Evolutionary conservation across 352 stramenopile species (phyloP), one percentile per base, ranked within the genome.

Genomic region (Globisporangium radiosum): DNA sequence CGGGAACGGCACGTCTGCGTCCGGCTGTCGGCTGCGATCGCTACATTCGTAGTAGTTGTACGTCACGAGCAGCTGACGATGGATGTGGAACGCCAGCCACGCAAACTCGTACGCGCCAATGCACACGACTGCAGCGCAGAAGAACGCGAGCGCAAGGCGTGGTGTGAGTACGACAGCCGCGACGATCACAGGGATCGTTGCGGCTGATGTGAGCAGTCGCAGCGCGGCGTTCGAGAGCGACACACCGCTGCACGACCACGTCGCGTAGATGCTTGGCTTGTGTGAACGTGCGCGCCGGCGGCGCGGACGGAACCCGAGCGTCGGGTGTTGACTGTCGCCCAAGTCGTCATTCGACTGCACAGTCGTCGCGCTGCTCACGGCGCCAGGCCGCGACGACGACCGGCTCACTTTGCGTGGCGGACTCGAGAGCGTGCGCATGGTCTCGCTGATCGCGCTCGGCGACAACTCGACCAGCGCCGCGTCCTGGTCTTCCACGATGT

Each of bases 61-160:
- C 11, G 72, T 83, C 14, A 57, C 56, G 17, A 80, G 51, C 38
- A 83, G 64, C 52, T 78, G 69, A 37, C 68, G 57, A 44, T 76
- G 69, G 57, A 87, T 79, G 9, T 70, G 72, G 56, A 78, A 76
- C 13, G 74, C 75, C 14, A 87, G 57, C 76, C 76, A 87, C 19
- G 72, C 64, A 39, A 79, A 80, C 57, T 87, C 76, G 59, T 81
- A 84, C 45, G 63, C 63, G 57, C 74, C 74, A 7, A 87, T 47
- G 37, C 71, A 78, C 47, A 76, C 39, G 9, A 76, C 15, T 19
- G 69, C 58, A 11, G 63, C 60, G 0, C 59, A 70, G 14, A 76
- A 38, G 39, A 67, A 9, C 5, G 71, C 60, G 10, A 72, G 54
- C 17, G 67, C 59, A 7, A 83, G 36, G 9, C 69, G 67, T 5